A percentile compares a stretch with the other conserved stretches of the same genome.
phyloP scores from a whole-genome alignment of 1,284 basidiomycete genomes.

The Cryptococcus sp. region DNA sequence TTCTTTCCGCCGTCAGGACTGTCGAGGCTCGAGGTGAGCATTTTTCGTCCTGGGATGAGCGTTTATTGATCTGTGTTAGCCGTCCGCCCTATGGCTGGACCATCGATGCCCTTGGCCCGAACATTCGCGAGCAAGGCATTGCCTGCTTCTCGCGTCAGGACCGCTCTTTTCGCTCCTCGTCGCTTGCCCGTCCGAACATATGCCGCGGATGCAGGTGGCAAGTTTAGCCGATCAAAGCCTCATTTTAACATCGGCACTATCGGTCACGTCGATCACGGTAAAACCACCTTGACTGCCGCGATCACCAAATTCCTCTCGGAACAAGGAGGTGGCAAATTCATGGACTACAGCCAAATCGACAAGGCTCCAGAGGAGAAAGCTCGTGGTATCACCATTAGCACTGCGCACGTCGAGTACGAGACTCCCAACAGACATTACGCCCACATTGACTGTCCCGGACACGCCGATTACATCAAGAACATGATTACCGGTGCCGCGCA shows the following conservation, averaged over 20 bases:
- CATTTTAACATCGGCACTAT: constrained; percentile 98
- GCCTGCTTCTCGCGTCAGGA: constrained; percentile 21
- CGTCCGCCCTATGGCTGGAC: constrained; percentile 33
- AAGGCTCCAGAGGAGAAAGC: constrained; percentile 99
- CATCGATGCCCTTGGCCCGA: constrained; percentile 29
- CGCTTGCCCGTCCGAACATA: constrained; percentile 45
- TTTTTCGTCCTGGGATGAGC: not conserved
- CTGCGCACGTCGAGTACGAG: constrained; percentile 95
- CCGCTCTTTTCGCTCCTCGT: constrained; percentile 21
- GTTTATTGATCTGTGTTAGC: constrained; percentile 9
- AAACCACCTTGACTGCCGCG: constrained; percentile 95
- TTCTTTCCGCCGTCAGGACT: constrained; percentile 16
- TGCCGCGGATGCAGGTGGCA: constrained; percentile 64
- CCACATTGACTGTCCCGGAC: constrained; percentile 93
- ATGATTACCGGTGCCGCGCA: constrained; percentile 99
- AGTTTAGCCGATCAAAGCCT: constrained; percentile 82
- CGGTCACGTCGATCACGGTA: constrained; percentile 89
- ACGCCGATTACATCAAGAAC: constrained; percentile 63
- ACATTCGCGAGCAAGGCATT: constrained; percentile 26
- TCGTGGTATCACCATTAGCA: constrained; percentile 94
- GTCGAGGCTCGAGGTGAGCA: constrained; percentile 22
- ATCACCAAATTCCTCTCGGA: constrained; percentile 94
- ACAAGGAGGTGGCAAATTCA: constrained; percentile 84
- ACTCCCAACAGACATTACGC: constrained; percentile 90
- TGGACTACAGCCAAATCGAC: constrained; percentile 98